Base-by-base conservation (phyloP, 2,329 filamentous ascomycete species). In the Botrytis sinoallii region DNA sequence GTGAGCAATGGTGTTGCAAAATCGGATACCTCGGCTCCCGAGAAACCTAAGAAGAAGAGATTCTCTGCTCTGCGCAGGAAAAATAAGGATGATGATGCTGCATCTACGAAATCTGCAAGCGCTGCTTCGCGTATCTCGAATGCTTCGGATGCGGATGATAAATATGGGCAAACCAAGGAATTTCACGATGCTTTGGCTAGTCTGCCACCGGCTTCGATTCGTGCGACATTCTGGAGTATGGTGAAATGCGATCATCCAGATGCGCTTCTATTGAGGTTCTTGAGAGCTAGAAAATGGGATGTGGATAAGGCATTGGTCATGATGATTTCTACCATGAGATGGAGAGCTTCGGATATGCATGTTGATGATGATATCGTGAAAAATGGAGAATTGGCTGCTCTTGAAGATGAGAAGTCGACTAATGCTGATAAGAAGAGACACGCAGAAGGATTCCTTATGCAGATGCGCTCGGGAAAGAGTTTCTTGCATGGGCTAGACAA, bases 241-340 rank as follows among this genome's bases (percentile, higher is more conserved):
- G 89, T 95, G 74, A 99, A 98, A 85, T 92, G 96, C 79, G 96
- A 99, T 80, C 90, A 98, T 81, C 96, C 96, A 0, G 96, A 99
- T 83, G 92, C 91, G 3, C 85, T 97, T 29, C 84, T 95, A 25
- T 84, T 97, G 73, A 90, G 94, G 60, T 97, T 97, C 82, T 85
- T 97, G 73, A 88, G 94, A 70, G 94, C 94, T n/a, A 88, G 94
- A 64, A 97, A 97, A 83, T 99, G 96, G 96, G 94, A 99, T 80
- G 90, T 97, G 29, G 92, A 97, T 70, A 94, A 94, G 81, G 96
- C 96, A 6, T 86, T 98, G 40, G 88, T 97, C 77, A 99, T 99
- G 96, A 85, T 98, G 82, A 88, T 99, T 61, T 94, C 94, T 3
- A 97, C 96, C 0, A 93, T 98, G 88, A 92, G 93, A 82, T 99